Percentiles rank a stretch among this genome's conserved stretches.
Evolutionary conservation across 495 filamentous ascomycete species (phyloP).

Genomic region (Aspergillus indologenus): DNA sequence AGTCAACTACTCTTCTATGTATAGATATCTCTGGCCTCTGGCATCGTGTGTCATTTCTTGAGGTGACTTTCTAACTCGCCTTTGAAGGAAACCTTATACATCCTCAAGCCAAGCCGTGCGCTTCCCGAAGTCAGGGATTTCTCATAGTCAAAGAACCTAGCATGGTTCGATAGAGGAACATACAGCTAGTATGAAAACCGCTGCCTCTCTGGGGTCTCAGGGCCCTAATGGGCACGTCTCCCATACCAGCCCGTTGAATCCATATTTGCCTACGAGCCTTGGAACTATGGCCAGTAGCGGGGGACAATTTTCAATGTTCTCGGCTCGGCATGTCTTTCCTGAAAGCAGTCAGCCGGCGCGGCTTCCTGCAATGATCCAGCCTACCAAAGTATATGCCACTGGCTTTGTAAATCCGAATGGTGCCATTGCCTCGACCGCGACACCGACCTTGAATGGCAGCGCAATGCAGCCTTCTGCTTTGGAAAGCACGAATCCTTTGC

Average conservation of each 20-base stretch:
- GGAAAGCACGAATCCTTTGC: neutral
- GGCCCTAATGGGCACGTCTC: constrained; percentile 14
- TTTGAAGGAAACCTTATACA: constrained; percentile 12
- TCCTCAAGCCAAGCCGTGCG: constrained; percentile 16
- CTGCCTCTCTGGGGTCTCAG: constrained; percentile 15
- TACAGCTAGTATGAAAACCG: constrained; percentile 8
- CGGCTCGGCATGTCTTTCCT: constrained; percentile 1
- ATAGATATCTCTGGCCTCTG: no score
- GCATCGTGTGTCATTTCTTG: neutral
- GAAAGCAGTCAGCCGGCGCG: neutral
- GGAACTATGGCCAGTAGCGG: neutral
- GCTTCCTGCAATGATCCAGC: neutral
- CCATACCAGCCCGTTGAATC: constrained; percentile 12
- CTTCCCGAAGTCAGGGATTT: constrained; percentile 13
- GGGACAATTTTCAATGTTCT: constrained; percentile 7
- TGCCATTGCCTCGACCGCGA: neutral
- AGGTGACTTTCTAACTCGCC: constrained; percentile 9
- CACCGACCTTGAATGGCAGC: neutral
- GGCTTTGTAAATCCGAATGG: neutral
- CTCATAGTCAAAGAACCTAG: constrained; percentile 22
- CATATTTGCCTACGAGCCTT: constrained; percentile 8
- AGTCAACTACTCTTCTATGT: neutral
- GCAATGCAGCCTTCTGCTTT: neutral
- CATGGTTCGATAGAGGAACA: constrained; percentile 20
- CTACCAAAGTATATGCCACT: no score